Percentiles rank a stretch among this genome's conserved stretches.
These are phyloP conservation scores for Seminavis robusta DNA, from an alignment of 108 stramenopile species.

Conservation along the genomic window DNA sequence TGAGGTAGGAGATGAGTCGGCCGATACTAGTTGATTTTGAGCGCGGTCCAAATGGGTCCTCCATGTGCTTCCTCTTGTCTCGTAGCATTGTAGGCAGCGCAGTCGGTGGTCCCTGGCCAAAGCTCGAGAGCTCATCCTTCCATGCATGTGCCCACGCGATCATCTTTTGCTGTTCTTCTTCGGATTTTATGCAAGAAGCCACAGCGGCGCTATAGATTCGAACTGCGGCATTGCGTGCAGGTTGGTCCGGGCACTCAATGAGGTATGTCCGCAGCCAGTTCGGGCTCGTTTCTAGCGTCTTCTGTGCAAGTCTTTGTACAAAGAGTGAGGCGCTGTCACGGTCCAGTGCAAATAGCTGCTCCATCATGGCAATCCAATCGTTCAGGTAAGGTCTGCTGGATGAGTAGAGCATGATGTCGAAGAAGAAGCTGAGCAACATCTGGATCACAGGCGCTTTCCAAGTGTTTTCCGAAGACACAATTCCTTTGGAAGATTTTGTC, in stretches of 20 bases:
- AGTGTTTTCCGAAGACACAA: conserved; percentile 25
- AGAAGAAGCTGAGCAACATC: conserved; percentile 62
- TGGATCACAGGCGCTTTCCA: conserved; percentile 53
- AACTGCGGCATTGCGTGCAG: conserved; percentile 55
- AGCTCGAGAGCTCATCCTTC: conserved; percentile 35
- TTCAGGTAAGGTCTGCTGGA: conserved; percentile 38
- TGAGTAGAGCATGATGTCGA: conserved; percentile 78
- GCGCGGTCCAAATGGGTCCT: conserved; percentile 6
- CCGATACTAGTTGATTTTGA: conserved; percentile 59
- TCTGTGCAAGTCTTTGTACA: conserved; percentile 56
- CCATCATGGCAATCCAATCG: conserved; percentile 58
- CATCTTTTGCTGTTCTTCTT: conserved; percentile 50
- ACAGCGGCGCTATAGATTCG: conserved; percentile 60
- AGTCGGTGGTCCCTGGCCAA: conserved; percentile 3
- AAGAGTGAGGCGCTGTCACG: conserved; percentile 38
- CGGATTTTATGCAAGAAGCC: conserved; percentile 28
- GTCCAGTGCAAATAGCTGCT: conserved; percentile 43
- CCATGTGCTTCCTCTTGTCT: conserved; percentile 13
- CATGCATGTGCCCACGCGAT: conserved; percentile 57
- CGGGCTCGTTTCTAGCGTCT: conserved; percentile 43
- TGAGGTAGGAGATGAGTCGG: conserved; percentile 59
- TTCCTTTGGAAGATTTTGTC: conserved; percentile 38
- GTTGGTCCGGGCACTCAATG: conserved; percentile 70
- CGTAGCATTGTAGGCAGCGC: conserved; percentile 18
- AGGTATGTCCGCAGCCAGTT: conserved; percentile 84